Percentiles rank a stretch among this genome's conserved stretches.
Conservation (phyloP, 148 eudicot species). For the Chenopodium album region DNA sequence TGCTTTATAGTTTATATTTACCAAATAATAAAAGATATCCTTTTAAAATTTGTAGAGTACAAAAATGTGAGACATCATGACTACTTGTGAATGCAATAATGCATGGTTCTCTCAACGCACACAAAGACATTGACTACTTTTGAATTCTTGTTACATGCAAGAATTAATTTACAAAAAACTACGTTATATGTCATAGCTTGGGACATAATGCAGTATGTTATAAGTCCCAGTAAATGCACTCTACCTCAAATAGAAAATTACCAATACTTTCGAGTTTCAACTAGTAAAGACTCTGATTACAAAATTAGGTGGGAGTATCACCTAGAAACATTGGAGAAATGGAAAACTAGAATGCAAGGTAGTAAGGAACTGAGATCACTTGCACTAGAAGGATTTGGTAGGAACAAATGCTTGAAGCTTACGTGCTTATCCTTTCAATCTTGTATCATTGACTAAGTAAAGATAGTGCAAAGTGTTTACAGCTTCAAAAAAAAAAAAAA, state of each 20-base stretch:
- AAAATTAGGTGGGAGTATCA: not conserved
- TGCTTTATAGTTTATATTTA: not conserved
- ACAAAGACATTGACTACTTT: not conserved
- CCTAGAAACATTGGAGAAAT: not conserved
- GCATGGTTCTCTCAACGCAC: too few species aligned
- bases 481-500: not conserved
- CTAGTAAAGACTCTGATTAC: not conserved
- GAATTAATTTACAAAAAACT: not conserved
- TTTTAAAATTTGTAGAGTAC: not conserved
- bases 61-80: not conserved
- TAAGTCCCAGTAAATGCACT: not conserved
- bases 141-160: not conserved
- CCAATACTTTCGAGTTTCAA: not conserved
- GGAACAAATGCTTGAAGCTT: not conserved
- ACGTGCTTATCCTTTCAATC: not conserved
- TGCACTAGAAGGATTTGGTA: not conserved
- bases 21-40: not conserved
- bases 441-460: not conserved
- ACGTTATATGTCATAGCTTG: not conserved
- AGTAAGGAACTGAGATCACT: not conserved
- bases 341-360: not conserved
- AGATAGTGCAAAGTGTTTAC: not conserved
- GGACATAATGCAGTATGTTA: not conserved
- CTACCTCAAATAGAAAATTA: not conserved
- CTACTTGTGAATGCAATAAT: not conserved